phyloP scores from a whole-genome alignment of 1,284 basidiomycete genomes.

The Stygiomarasmius scandens region DNA sequence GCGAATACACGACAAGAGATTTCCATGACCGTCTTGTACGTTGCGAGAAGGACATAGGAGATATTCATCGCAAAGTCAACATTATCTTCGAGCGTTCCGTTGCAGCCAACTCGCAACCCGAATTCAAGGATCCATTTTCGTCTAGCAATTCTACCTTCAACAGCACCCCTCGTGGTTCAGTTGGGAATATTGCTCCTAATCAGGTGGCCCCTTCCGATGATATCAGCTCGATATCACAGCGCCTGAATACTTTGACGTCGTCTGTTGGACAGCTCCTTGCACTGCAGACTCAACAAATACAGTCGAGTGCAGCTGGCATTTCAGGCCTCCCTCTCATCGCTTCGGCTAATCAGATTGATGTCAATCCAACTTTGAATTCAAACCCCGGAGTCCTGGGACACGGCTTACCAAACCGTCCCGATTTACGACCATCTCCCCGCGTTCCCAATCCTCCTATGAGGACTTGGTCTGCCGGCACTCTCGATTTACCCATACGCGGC shows the following conservation, averaged over 20 bases:
- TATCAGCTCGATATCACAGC: slow-evolving; percentile 76
- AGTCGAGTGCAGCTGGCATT: slow-evolving; percentile 32
- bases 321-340: slow-evolving; percentile 43
- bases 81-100: slow-evolving; percentile 72
- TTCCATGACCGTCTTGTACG: slow-evolving; percentile 35
- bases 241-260: slow-evolving; percentile 79
- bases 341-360: slow-evolving; percentile 47
- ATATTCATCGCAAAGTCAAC: slow-evolving; percentile 77
- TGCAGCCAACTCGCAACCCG: slow-evolving; percentile 50
- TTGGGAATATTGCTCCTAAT: slow-evolving; percentile 69
- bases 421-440: slow-evolving; percentile 58
- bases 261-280: slow-evolving; percentile 86
- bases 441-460: slow-evolving; percentile 70
- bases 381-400: slow-evolving; percentile 51
- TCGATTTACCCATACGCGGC: slow-evolving; percentile 66
- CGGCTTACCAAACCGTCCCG: slow-evolving; percentile 61
- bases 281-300: slow-evolving; percentile 72
- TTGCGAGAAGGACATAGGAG: slow-evolving; percentile 65
- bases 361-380: slow-evolving; percentile 40
- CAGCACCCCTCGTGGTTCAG: slow-evolving; percentile 59
- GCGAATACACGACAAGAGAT: slow-evolving; percentile 70
- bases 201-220: slow-evolving; percentile 68
- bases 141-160: slow-evolving; percentile 35
- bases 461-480: slow-evolving; percentile 79
- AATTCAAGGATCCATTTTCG: slow-evolving; percentile 81